Evolutionary conservation across 2,329 filamentous ascomycete species (phyloP).

Genomic region (Monosporascus sp.): DNA sequence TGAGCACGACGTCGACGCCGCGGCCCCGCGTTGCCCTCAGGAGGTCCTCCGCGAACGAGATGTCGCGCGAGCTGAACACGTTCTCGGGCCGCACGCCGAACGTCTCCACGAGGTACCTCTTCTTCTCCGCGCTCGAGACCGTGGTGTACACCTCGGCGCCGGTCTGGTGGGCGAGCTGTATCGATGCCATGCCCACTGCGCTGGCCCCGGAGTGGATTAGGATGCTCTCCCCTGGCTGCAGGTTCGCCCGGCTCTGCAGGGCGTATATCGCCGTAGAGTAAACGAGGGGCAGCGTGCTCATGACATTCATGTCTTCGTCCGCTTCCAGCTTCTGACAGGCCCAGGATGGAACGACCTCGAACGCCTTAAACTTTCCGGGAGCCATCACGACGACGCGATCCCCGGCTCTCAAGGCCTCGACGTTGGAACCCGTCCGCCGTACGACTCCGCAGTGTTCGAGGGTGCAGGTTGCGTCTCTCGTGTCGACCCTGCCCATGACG

Average conservation of each 20-base stretch:
- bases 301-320: neutral
- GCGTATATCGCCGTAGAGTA: neutral
- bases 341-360: slow-evolving; percentile 1
- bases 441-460: slow-evolving; percentile 1
- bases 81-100: slow-evolving; percentile 21
- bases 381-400: slow-evolving; percentile 6
- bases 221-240: neutral
- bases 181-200: neutral
- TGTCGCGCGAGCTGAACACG: slow-evolving; percentile 28
- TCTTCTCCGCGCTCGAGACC: neutral
- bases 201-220: neutral
- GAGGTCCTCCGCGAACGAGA: slow-evolving; percentile 23
- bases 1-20: slow-evolving; percentile 11
- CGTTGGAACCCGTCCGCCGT: neutral
- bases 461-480: slow-evolving; percentile 5
- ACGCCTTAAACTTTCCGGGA: slow-evolving; percentile 1
- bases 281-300: neutral
- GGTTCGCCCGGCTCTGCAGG: neutral
- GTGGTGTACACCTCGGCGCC: neutral
- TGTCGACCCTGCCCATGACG: slow-evolving; percentile 7
- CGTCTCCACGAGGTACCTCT: slow-evolving; percentile 15
- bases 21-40: slow-evolving; percentile 6
- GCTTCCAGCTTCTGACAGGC: slow-evolving; percentile 2
- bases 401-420: neutral
- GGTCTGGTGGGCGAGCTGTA: neutral